phyloP scores from a whole-genome alignment of 345 rosid genomes.

The Toxicodendron radicans region DNA sequence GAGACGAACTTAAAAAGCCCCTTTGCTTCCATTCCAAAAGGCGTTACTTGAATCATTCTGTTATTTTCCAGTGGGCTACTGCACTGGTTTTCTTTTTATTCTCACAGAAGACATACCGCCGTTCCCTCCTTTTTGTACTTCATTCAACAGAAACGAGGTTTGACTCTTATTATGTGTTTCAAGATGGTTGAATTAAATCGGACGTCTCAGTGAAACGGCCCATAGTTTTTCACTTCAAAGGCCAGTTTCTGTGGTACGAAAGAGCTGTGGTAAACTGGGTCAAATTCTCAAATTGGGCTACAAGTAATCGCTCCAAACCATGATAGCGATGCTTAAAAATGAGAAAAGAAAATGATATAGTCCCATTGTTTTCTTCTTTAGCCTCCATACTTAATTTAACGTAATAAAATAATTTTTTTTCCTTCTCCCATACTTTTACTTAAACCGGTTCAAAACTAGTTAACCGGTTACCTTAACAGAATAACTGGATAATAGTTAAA shows the following conservation, averaged over 20 bases:
- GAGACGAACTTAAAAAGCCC: not conserved
- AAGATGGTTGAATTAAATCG: not conserved
- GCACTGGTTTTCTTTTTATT: slow-evolving; percentile 9
- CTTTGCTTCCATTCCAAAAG: slow-evolving; percentile 7
- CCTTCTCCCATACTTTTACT: too few relatives aligned
- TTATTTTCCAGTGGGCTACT: slow-evolving; percentile 23
- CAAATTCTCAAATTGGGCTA: not conserved
- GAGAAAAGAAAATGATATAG: too few relatives aligned
- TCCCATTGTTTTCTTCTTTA: too few relatives aligned
- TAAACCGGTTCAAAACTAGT: too few relatives aligned
- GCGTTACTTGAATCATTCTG: not conserved
- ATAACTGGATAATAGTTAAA: too few relatives aligned
- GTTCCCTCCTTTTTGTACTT: not conserved
- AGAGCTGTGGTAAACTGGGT: not conserved
- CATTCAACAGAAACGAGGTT: slow-evolving; percentile 11
- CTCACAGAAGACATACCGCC: not conserved
- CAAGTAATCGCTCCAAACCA: too few relatives aligned
- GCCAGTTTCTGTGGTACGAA: not conserved
- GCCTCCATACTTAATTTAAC: too few relatives aligned
- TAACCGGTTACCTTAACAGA: too few relatives aligned
- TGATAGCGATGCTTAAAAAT: too few relatives aligned
- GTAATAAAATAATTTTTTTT: too few relatives aligned
- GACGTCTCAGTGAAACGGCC: not conserved
- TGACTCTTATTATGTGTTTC: not conserved
- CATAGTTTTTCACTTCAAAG: not conserved